Percentiles rank a stretch among this genome's conserved stretches.
These are phyloP conservation scores for Raffaelea albimanens DNA, from an alignment of 2,329 filamentous ascomycete genomes.

Conservation along the genomic window DNA sequence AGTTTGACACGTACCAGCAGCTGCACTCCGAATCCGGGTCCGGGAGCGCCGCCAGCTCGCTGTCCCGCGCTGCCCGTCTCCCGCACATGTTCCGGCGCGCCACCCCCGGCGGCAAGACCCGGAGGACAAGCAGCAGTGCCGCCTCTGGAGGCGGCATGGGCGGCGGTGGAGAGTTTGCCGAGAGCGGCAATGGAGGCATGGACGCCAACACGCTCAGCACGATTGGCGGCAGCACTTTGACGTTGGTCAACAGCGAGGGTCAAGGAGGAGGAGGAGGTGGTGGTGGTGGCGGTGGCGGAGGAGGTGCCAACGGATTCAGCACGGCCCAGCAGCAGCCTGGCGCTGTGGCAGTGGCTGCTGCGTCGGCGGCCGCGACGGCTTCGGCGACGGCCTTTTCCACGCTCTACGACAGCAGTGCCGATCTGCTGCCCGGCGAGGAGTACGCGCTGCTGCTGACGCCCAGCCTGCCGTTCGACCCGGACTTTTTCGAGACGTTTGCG, in stretches of 20 bases:
- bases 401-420: conserved; percentile 50
- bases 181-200: conserved; percentile 15
- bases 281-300: conserved; percentile 18
- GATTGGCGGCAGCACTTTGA: conserved; percentile 10
- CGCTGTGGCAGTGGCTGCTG: conserved; percentile 8
- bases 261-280: conserved; percentile 17
- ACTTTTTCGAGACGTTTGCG: conserved; percentile 94
- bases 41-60: conserved; percentile 48
- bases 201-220: conserved; percentile 26
- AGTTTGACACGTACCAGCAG: conserved; percentile 91
- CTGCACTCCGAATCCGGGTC: conserved; percentile 68
- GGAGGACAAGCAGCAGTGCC: conserved; percentile 43
- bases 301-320: conserved; percentile 24
- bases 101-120: conserved; percentile 45
- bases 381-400: conserved; percentile 17
- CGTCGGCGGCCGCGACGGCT: conserved; percentile 20
- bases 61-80: conserved; percentile 64
- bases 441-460: conserved; percentile 88
- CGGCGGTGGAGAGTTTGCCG: conserved; percentile 3
- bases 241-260: conserved; percentile 11
- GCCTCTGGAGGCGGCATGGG: conserved; percentile 20
- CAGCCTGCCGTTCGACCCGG: conserved; percentile 85
- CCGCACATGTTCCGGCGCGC: conserved; percentile 74
- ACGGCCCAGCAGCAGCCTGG: conserved; percentile 13
- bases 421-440: conserved; percentile 71